These are phyloP conservation scores for Suillus decipiens DNA, from an alignment of 768 basidiomycete species.

Conservation along the genomic window DNA sequence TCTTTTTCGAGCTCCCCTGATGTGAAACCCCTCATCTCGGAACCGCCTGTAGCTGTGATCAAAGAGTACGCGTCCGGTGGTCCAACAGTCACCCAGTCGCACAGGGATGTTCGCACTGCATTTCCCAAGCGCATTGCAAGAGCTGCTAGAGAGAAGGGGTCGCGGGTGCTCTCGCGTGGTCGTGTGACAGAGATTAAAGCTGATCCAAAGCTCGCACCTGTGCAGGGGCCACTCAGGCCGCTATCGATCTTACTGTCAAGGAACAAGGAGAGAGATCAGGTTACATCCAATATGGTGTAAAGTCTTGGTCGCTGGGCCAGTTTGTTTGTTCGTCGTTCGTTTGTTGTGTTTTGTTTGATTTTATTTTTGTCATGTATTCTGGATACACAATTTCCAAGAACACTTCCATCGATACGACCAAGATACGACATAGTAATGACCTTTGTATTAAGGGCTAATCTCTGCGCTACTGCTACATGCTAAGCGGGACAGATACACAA, in stretches of 20 bases:
- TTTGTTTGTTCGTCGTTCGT: neutral
- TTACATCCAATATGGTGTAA: neutral
- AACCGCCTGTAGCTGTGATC: conserved; percentile 19
- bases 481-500: neutral
- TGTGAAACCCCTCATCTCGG: conserved; percentile 22
- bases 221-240: conserved; percentile 33
- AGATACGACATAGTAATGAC: neutral
- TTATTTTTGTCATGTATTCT: neutral
- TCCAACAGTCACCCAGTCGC: neutral
- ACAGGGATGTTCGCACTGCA: conserved; percentile 3
- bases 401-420: neutral
- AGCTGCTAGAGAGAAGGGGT: conserved; percentile 17
- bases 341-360: neutral
- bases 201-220: conserved; percentile 35
- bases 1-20: conserved; percentile 7
- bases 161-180: conserved; percentile 22
- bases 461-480: neutral
- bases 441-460: neutral
- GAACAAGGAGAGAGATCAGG: neutral
- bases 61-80: conserved; percentile 11
- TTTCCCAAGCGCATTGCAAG: conserved; percentile 16
- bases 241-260: conserved; percentile 21
- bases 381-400: no score
- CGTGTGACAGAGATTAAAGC: conserved; percentile 26
- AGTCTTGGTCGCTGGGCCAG: neutral